phyloP scores from a whole-genome alignment of 306 rosid genomes.

The Pueraria montana region DNA sequence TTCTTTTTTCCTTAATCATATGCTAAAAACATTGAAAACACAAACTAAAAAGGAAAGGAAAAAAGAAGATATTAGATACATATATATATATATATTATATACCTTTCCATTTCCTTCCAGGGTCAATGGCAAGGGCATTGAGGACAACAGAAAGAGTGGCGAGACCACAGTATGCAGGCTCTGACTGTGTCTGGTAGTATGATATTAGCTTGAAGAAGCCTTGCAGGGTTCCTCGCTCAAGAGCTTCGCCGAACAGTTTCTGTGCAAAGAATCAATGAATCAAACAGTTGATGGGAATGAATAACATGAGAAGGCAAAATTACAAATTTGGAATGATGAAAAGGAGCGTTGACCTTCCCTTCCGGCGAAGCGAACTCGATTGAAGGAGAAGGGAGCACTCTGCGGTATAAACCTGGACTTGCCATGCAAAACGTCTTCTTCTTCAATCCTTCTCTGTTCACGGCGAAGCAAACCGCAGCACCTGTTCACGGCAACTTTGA shows the following conservation, averaged over 20 bases:
- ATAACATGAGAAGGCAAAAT: background rate
- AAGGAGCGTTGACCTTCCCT: conserved; percentile 66
- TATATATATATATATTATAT: conserved; percentile 34
- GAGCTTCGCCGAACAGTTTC: conserved; percentile 76
- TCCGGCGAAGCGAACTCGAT: conserved; percentile 74
- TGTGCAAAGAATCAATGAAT: conserved; percentile 23
- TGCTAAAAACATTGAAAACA: background rate
- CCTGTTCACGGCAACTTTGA: background rate
- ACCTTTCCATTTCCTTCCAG: conserved; percentile 99
- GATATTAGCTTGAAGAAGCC: conserved; percentile 90
- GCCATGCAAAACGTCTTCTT: conserved; percentile 49
- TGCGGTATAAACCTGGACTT: conserved; percentile 64
- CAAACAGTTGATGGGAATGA: background rate
- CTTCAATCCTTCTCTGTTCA: background rate
- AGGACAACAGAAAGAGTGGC: conserved; percentile 86
- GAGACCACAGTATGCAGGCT: conserved; percentile 91
- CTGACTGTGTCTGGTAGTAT: conserved; percentile 92
- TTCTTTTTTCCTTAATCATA: background rate
- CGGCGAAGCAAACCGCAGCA: background rate
- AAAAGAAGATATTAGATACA: no score
- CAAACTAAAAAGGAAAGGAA: background rate
- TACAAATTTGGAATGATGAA: conserved; percentile 28
- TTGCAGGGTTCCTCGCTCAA: conserved; percentile 76
- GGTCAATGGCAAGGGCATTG: conserved; percentile 93
- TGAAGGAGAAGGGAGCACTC: conserved; percentile 76